Evolutionary conservation across 1,139 yeast species (phyloP), one percentile per base, ranked within the genome.

Genomic region (Diutina sp.): DNA sequence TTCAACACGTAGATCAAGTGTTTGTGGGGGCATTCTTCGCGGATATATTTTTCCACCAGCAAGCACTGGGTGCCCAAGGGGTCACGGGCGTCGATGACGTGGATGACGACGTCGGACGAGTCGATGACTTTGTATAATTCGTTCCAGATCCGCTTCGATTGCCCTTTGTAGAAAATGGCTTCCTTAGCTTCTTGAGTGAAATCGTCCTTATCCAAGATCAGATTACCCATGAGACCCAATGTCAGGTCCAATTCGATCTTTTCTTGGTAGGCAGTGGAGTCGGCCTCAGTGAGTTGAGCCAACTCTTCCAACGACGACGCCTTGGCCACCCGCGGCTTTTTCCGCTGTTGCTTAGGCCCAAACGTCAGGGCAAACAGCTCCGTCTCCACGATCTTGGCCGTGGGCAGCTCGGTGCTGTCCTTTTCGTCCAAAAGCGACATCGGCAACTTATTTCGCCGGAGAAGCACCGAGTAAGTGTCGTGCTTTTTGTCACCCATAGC

Each of bases 61-160:
- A 80, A 87, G 78, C 99, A 93, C 64, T 97, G 82, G 6, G 99
- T 93, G 56, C 99, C 99, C 62, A 90, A 69, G 32, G 99, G 99
- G 74, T 93, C 97, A 73, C 99, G 85, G 5, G 99, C 98, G 73
- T 93, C 99, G 60, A 93, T 76, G 16, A 91, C 98, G 66, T 93
- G 98, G 60, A 93, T 88, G 51, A 93, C 95, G 56, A 93, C 98
- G 74, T 93, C 99, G 0, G 97, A 87, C 12, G 98, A 93, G 71
- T 93, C 99, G 65, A 93, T 91, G 57, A 93, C 97, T 69, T 93
- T 93, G 72, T 93, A 93, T 60, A 93, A 78, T 70, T 93, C 99
- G 70, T 93, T 93, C 99, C 99, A 93, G 65, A 93, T 93, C 76
- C 99, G 87, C 73, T 93, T 93, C 57, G 97, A 90, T 73, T 93